Base-by-base conservation (phyloP, 1,284 basidiomycete species). In the Pisolithus thermaeus region DNA sequence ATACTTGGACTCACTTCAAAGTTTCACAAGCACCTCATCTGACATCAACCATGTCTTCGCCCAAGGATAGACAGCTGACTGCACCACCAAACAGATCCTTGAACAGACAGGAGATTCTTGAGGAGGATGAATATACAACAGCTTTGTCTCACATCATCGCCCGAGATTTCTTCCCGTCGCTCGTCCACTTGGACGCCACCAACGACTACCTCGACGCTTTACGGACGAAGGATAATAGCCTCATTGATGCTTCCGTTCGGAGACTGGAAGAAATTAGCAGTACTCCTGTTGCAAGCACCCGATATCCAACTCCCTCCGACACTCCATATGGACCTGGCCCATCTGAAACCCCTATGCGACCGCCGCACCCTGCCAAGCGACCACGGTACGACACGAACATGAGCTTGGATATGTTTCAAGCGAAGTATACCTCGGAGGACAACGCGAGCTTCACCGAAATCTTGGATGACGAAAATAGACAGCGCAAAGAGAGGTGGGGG, bases 101-200 rank as follows among this genome's bases (percentile, higher is more conserved):
- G 48, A 84, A 87, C 63, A 71, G 73, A 20, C 88, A 91, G 62
- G 63, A 75, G 7, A 75, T 91, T n/a, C 79, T 91, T n/a, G 88
- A 91, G 51, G 96, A 99, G 74, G 94, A 98, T 59, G 91, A 93
- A 63, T 99, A 99, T 67, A 95, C 92, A 1, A 82, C 81, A 48
- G 90, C 90, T 1, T 78, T 99, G 16, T 92, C 92, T 3, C 80
- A 85, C 47, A 97, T 99, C 65, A 97, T 99, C 66, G 87, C 91
- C 46, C 85, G 97, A 48, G 95, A 98, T 72, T 99, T 98, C 77
- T 99, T 98, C 64, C 96, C 96, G 0, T 90, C 88, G 12, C 80
- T 97, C 11, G 82, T 86, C 20, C 89, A 91, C 59, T 76, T 95
- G 30, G 89, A 94, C 60, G 90, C 90, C 20, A 91, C 90, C 16